phyloP scores from a whole-genome alignment of 805 yeast species.

The Isabelozyma rhagii region DNA sequence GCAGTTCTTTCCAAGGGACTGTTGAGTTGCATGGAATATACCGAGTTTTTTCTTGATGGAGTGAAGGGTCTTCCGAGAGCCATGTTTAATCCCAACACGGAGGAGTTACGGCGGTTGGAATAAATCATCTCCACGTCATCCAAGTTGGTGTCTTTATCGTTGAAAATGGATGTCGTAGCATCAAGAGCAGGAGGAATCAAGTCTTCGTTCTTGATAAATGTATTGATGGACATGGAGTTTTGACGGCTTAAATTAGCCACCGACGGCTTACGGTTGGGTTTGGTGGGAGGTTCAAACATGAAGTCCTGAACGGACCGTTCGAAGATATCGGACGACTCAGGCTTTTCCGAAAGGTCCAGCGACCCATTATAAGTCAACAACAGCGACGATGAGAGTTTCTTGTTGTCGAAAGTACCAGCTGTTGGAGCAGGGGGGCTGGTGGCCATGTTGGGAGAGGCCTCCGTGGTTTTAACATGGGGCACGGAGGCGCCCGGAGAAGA shows the following conservation, averaged over 20 bases:
- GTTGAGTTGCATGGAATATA: slow-evolving; percentile 19
- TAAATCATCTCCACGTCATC: slow-evolving; percentile 71
- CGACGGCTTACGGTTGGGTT: not conserved
- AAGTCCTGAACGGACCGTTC: slow-evolving; percentile 42
- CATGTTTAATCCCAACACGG: slow-evolving; percentile 46
- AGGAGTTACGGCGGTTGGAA: slow-evolving; percentile 52
- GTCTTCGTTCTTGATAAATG: slow-evolving; percentile 49
- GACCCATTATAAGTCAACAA: not conserved
- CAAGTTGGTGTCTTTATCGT: slow-evolving; percentile 58
- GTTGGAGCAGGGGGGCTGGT: not conserved
- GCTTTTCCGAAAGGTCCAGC: slow-evolving; percentile 3
- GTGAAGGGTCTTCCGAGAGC: slow-evolving; percentile 44
- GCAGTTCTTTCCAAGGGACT: slow-evolving; percentile 1
- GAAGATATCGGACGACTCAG: slow-evolving; percentile 27
- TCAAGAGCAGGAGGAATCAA: slow-evolving; percentile 80
- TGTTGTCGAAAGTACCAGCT: not conserved
- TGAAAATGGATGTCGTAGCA: slow-evolving; percentile 64
- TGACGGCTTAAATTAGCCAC: slow-evolving; percentile 15
- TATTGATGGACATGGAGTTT: slow-evolving; percentile 21
- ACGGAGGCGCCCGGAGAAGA: not conserved
- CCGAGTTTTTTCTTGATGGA: slow-evolving; percentile 39
- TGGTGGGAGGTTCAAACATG: slow-evolving; percentile 7
- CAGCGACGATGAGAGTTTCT: slow-evolving; percentile 10
- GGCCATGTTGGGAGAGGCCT: not conserved
- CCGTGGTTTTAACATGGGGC: not conserved